phyloP scores from a whole-genome alignment of 2,329 filamentous ascomycete species.

The Coccinonectria pachysandricola region DNA sequence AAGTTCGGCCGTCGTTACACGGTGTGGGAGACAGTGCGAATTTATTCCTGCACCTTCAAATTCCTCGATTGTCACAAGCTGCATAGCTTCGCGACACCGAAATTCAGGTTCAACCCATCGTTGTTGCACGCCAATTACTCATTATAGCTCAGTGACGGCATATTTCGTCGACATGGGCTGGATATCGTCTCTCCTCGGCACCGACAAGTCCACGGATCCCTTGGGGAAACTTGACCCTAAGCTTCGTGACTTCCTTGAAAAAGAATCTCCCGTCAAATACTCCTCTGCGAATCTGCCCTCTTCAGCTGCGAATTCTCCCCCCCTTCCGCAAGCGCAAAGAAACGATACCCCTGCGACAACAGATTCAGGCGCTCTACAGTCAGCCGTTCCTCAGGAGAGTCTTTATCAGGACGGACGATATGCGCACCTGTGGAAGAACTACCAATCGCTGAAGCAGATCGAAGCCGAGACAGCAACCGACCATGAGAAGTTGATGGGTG shows the following conservation, averaged over 20 bases:
- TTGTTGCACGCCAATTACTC: no score
- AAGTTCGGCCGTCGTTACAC: no score
- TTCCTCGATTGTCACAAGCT: no score
- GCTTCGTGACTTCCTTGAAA: slow-evolving; percentile 73
- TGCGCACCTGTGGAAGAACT: slow-evolving; percentile 88
- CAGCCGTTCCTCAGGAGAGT: slow-evolving; percentile 37
- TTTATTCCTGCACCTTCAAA: no score
- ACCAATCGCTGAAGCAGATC: slow-evolving; percentile 61
- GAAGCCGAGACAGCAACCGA: slow-evolving; percentile 62
- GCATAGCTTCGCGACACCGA: no score
- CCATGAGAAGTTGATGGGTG: slow-evolving; percentile 68
- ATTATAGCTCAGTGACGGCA: no score
- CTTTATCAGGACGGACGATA: slow-evolving; percentile 52
- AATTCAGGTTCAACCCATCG: no score
- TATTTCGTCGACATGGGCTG: no score
- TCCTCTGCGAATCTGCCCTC: slow-evolving; percentile 23
- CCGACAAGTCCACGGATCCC: slow-evolving; percentile 41
- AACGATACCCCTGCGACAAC: slow-evolving; percentile 8
- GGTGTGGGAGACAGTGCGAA: no score
- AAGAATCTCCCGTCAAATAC: slow-evolving; percentile 69
- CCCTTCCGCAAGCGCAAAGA: slow-evolving; percentile 5
- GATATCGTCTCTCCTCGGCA: slow-evolving; percentile 43
- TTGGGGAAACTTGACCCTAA: slow-evolving; percentile 70
- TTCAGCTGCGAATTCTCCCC: slow-evolving; percentile 4
- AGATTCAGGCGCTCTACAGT: slow-evolving; percentile 7